Percentiles rank a stretch among this genome's conserved stretches.
These are phyloP conservation scores for Setaria italica DNA, from an alignment of 202 grass and related monocot species.

Conservation along the genomic window DNA sequence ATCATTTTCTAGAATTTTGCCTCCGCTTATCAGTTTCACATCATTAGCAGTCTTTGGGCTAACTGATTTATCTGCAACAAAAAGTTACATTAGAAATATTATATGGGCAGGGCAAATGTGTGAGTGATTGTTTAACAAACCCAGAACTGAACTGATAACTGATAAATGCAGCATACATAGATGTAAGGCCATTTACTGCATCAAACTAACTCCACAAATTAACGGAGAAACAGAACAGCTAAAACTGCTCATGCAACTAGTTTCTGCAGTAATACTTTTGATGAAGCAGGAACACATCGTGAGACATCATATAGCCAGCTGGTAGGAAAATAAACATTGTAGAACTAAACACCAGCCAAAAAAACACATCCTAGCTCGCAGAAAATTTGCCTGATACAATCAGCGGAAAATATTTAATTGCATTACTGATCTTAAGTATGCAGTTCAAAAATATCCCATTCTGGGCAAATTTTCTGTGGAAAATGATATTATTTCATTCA, in stretches of 20 bases:
- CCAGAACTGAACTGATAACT: conserved; percentile 36
- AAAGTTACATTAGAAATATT: conserved; percentile 44
- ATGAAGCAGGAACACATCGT: conserved; percentile 26
- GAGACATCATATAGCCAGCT: conserved; percentile 3
- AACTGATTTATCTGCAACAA: conserved; percentile 85
- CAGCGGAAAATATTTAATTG: not conserved
- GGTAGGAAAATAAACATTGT: conserved; percentile 22
- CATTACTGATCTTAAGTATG: not conserved
- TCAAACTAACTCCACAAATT: not conserved
- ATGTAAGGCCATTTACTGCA: conserved; percentile 1
- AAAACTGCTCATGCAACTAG: not conserved
- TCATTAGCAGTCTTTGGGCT: conserved; percentile 84
- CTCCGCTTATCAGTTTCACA: conserved; percentile 89
- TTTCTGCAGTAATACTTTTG: not conserved
- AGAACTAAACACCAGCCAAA: not conserved
- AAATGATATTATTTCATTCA: conserved; percentile 22
- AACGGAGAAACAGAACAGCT: not conserved
- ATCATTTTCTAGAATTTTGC: conserved; percentile 91
- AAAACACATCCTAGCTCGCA: not conserved
- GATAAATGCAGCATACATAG: not conserved
- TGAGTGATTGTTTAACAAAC: conserved; percentile 38
- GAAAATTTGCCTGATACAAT: not conserved
- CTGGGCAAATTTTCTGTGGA: not conserved
- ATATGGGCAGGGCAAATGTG: conserved; percentile 5
- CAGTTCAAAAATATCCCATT: conserved; percentile 24